Evolutionary conservation across 1,284 basidiomycete species (phyloP).

Genomic region (Veloporphyrellus conicus): DNA sequence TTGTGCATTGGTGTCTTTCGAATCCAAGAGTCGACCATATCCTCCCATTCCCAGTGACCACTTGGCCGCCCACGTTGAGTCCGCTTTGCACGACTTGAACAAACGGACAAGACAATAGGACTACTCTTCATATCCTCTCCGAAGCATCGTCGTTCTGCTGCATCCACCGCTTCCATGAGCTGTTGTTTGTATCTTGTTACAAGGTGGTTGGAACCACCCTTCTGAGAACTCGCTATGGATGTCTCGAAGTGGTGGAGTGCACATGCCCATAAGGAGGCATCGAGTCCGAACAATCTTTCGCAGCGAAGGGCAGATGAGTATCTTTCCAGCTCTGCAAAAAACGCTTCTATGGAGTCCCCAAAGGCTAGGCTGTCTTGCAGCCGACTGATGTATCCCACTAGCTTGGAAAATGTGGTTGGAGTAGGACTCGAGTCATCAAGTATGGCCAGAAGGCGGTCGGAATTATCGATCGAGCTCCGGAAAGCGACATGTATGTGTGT

Average conservation of each 20-base stretch:
- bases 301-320: slow-evolving; percentile 37
- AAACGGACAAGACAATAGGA: slow-evolving; percentile 12
- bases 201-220: slow-evolving; percentile 17
- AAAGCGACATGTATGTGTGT: slow-evolving; percentile 27
- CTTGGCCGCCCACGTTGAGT: slow-evolving; percentile 14
- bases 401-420: slow-evolving; percentile 33
- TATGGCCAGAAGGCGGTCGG: slow-evolving; percentile 18
- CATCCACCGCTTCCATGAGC: slow-evolving; percentile 46
- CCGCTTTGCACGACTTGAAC: slow-evolving; percentile 3
- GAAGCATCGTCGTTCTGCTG: slow-evolving; percentile 47
- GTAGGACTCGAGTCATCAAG: slow-evolving; percentile 28
- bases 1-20: slow-evolving; percentile 34
- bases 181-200: slow-evolving; percentile 35
- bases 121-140: slow-evolving; percentile 21
- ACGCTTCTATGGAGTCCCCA: slow-evolving; percentile 16
- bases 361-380: slow-evolving; percentile 10
- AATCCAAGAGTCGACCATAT: slow-evolving; percentile 42
- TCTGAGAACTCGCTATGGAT: slow-evolving; percentile 16
- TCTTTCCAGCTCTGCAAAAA: slow-evolving; percentile 27
- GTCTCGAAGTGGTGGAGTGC: slow-evolving; percentile 47
- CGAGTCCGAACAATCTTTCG: slow-evolving; percentile 38
- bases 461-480: slow-evolving; percentile 7
- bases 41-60: slow-evolving; percentile 46
- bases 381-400: slow-evolving; percentile 22
- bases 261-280: slow-evolving; percentile 53